Evolutionary conservation across 2,329 filamentous ascomycete genomes (phyloP).

Genomic region (Colletotrichum melonis): DNA sequence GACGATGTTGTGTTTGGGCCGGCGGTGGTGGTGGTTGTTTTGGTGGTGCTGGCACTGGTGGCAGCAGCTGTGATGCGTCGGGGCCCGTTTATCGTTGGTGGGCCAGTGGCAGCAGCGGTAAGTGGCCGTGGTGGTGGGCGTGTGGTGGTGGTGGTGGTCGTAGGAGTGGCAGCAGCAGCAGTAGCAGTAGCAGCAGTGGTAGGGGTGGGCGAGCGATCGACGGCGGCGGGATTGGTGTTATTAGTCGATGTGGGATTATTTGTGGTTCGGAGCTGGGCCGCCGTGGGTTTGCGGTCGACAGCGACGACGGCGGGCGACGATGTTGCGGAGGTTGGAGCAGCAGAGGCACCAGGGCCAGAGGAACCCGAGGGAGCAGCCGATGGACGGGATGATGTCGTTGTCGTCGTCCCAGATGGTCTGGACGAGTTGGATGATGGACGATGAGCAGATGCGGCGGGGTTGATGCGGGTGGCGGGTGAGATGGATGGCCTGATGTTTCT

Average conservation of each 20-base stretch:
- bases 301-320: background rate
- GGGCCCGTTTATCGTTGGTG: conserved; percentile 33
- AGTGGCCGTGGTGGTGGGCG: background rate
- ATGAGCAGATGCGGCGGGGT: conserved; percentile 5
- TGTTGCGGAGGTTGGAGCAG: conserved; percentile 38
- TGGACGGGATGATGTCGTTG: conserved; percentile 10
- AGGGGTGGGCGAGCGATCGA: background rate
- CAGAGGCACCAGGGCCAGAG: conserved; percentile 50
- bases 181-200: background rate
- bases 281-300: conserved; percentile 17
- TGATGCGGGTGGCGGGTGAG: conserved; percentile 26
- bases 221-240: conserved; percentile 4
- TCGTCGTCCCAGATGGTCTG: background rate
- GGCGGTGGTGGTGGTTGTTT: conserved; percentile 5
- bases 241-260: conserved; percentile 23
- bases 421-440: background rate
- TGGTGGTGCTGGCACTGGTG: background rate
- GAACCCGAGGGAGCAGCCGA: background rate
- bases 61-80: conserved; percentile 28
- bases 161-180: no score
- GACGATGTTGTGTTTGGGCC: conserved; percentile 26
- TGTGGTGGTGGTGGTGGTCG: background rate
- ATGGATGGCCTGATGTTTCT: conserved; percentile 35
- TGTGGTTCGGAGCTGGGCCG: conserved; percentile 24
- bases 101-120: conserved; percentile 27